phyloP scores from a whole-genome alignment of 805 yeast genomes.

The Candida sphagnicola region DNA sequence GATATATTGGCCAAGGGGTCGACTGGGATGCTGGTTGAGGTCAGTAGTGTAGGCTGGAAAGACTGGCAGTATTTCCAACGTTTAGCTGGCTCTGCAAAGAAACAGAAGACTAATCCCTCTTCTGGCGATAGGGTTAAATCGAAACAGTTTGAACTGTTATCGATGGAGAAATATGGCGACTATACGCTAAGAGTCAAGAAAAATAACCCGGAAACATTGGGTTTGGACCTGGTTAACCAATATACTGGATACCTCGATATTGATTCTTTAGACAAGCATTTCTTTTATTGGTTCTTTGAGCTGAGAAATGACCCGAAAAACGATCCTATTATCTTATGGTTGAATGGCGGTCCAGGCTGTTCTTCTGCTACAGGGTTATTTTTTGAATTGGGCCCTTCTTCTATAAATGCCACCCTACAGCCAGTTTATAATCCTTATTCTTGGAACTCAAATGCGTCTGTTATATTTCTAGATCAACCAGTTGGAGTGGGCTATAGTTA shows the following conservation, averaged over 20 bases:
- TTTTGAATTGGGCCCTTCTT: constrained; percentile 20
- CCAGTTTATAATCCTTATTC: constrained; percentile 17
- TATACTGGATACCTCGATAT: constrained; percentile 31
- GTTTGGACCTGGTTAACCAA: constrained; percentile 29
- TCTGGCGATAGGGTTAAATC: too few relatives aligned
- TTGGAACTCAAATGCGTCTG: constrained; percentile 25
- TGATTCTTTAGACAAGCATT: constrained; percentile 33
- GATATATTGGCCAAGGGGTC: too few relatives aligned
- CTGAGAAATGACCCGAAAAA: constrained; percentile 27
- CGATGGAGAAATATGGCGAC: too few relatives aligned
- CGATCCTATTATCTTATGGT: constrained; percentile 21
- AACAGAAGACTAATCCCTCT: too few relatives aligned
- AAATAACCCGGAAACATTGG: constrained; percentile 12
- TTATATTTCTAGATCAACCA: constrained; percentile 34
- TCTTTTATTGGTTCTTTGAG: constrained; percentile 36
- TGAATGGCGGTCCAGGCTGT: constrained; percentile 22
- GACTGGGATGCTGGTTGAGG: too few relatives aligned
- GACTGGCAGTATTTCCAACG: too few relatives aligned
- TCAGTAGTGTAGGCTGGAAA: too few relatives aligned
- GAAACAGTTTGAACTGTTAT: too few relatives aligned
- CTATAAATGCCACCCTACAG: constrained; percentile 11
- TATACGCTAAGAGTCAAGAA: too few relatives aligned
- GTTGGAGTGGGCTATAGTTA: constrained; percentile 24
- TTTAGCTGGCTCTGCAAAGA: too few relatives aligned
- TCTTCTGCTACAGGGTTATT: constrained; percentile 16